These are phyloP conservation scores for Ogataea pignaliae DNA, from an alignment of 805 yeast genomes.

Conservation along the genomic window DNA sequence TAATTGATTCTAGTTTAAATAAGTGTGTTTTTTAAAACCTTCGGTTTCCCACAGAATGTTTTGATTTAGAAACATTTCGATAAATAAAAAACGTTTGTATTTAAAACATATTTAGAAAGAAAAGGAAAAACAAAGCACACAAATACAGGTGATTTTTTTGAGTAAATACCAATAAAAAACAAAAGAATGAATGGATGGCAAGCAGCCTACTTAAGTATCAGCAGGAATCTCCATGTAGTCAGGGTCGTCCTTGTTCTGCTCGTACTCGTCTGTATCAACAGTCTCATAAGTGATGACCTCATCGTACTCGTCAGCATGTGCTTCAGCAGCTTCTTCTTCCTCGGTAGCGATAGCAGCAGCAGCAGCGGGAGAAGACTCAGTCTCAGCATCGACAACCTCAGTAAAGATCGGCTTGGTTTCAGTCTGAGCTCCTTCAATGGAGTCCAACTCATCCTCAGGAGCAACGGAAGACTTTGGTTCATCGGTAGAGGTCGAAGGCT, in stretches of 20 bases:
- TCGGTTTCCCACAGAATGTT: too few species aligned
- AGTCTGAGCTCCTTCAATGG: slow-evolving; percentile 13
- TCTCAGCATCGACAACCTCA: slow-evolving; percentile 21
- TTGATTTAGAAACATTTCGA: too few species aligned
- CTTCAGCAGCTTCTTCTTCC: slow-evolving; percentile 13
- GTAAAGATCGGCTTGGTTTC: slow-evolving; percentile 28
- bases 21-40: too few species aligned
- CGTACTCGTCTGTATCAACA: slow-evolving; percentile 44
- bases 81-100: too few species aligned
- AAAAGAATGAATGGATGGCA: neutral
- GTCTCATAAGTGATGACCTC: slow-evolving; percentile 43
- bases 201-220: slow-evolving; percentile 8
- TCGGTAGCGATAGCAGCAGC: slow-evolving; percentile 1
- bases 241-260: slow-evolving; percentile 42
- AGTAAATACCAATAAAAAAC: neutral
- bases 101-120: too few species aligned
- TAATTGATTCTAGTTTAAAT: too few species aligned
- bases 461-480: slow-evolving; percentile 10
- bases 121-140: too few species aligned
- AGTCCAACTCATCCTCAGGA: slow-evolving; percentile 19
- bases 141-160: too few species aligned
- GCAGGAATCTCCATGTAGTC: slow-evolving; percentile 38
- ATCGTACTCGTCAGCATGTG: slow-evolving; percentile 17
- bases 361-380: too few species aligned
- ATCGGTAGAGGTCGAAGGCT: slow-evolving; percentile 1